phyloP scores from a whole-genome alignment of 805 yeast genomes.

The Candida krabiensis region DNA sequence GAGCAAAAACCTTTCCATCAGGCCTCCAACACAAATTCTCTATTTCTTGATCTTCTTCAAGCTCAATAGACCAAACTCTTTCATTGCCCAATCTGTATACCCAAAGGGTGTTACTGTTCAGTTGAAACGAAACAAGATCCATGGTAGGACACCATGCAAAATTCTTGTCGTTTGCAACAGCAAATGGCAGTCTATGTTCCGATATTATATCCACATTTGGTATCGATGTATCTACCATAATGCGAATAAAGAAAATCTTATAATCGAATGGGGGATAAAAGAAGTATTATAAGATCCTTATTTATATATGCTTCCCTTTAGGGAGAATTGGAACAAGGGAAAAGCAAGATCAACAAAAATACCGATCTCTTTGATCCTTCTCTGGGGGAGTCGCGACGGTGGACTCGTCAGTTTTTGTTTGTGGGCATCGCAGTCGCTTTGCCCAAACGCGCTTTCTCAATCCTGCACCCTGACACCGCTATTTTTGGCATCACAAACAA shows the following conservation, averaged over 20 bases:
- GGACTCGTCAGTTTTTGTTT: too few relatives aligned
- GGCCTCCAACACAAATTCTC: conserved; percentile 30
- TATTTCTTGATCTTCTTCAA: conserved; percentile 20
- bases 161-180: conserved; percentile 17
- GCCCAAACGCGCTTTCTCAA: background rate
- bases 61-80: conserved; percentile 32
- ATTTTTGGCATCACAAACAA: background rate
- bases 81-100: conserved; percentile 33
- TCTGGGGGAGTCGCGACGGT: too few relatives aligned
- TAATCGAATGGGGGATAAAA: too few relatives aligned
- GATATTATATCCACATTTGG: conserved; percentile 6
- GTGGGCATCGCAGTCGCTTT: background rate
- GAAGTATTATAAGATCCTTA: too few relatives aligned
- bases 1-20: conserved; percentile 33
- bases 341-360: too few relatives aligned
- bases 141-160: conserved; percentile 35
- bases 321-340: too few relatives aligned
- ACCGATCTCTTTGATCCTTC: too few relatives aligned
- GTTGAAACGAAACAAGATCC: conserved; percentile 32
- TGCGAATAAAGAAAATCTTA: conserved; percentile 5
- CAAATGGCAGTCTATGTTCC: conserved; percentile 20
- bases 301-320: too few relatives aligned
- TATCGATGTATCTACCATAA: background rate
- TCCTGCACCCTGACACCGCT: background rate
- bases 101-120: conserved; percentile 29